Conservation (phyloP, 192 early-diverging fungal genomes). For the Rhizophagus sp. region DNA sequence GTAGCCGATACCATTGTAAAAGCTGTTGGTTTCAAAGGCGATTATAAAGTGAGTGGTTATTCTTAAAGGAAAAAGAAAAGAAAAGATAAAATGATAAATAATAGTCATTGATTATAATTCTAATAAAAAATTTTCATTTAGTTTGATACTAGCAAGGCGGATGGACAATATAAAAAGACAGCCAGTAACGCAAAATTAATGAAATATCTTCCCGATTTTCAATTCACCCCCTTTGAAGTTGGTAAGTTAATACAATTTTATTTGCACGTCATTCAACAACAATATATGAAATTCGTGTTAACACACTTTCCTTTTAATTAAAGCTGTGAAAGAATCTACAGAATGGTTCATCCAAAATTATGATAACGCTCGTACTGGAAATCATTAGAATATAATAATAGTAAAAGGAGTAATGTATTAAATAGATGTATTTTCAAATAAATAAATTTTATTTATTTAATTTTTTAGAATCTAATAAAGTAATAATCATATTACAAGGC, state of each 20-base stretch:
- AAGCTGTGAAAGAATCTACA: constrained; percentile 67
- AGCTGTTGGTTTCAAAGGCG: constrained; percentile 65
- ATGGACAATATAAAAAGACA: constrained; percentile 86
- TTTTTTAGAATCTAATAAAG: too few relatives aligned
- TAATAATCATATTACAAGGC: too few relatives aligned
- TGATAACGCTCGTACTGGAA: constrained; percentile 42
- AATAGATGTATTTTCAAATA: too few relatives aligned
- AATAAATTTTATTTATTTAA: too few relatives aligned
- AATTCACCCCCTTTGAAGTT: constrained; percentile 77
- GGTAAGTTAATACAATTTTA: constrained; percentile 41
- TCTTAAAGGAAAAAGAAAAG: too few relatives aligned
- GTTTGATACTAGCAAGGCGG: constrained; percentile 72
- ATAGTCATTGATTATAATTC: neutral
- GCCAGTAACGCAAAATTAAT: constrained; percentile 78
- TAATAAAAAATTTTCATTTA: neutral
- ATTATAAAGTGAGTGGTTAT: constrained; percentile 44
- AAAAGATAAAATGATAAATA: neutral
- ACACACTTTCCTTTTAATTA: neutral
- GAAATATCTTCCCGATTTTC: constrained; percentile 68
- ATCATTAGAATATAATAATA: too few relatives aligned
- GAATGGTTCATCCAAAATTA: constrained; percentile 76
- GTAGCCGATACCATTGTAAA: constrained; percentile 76
- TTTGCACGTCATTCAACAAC: neutral
- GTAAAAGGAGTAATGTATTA: too few relatives aligned
- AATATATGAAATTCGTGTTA: neutral